A percentile compares a stretch with the other conserved stretches of the same genome.
Evolutionary conservation across 257 asterid genomes (phyloP).

Genomic region (Solanum pennellii): DNA sequence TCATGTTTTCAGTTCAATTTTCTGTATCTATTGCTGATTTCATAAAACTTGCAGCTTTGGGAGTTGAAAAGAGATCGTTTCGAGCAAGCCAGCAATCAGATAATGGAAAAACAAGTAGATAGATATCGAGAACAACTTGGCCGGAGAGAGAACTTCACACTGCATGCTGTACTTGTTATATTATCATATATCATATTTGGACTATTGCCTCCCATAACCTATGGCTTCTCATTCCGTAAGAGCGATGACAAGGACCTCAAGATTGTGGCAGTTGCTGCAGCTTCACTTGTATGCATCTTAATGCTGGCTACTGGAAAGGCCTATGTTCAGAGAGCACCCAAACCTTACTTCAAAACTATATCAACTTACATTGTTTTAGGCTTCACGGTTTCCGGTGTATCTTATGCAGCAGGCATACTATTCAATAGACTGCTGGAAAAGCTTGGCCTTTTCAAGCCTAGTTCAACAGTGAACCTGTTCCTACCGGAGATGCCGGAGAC

Average conservation of each 20-base stretch:
- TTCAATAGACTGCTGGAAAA: conserved; percentile 43
- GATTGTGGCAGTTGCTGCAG: conserved; percentile 45
- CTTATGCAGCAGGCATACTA: conserved; percentile 48
- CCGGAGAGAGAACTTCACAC: conserved; percentile 39
- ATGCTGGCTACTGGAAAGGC: conserved; percentile 35
- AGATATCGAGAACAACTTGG: conserved; percentile 67
- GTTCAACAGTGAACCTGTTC: conserved; percentile 13
- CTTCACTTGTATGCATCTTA: conserved; percentile 50
- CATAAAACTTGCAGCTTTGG: conserved; percentile 44
- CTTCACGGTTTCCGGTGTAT: conserved; percentile 44
- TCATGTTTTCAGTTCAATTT: not conserved
- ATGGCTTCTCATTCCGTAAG: conserved; percentile 55
- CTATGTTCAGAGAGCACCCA: conserved; percentile 41
- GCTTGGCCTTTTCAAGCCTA: conserved; percentile 41
- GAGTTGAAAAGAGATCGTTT: conserved; percentile 35
- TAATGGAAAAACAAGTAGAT: conserved; percentile 20
- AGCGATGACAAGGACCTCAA: conserved; percentile 57
- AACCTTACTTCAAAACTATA: conserved; percentile 43
- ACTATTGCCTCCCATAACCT: conserved; percentile 45
- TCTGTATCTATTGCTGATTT: not conserved
- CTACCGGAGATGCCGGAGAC: conserved; percentile 9
- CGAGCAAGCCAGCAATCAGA: conserved; percentile 25
- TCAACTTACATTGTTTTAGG: conserved; percentile 34
- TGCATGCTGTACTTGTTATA: conserved; percentile 42
- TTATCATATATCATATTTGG: conserved; percentile 62